Evolutionary conservation across 2,329 filamentous ascomycete genomes (phyloP).

Genomic region (Alternaria conjuncta): DNA sequence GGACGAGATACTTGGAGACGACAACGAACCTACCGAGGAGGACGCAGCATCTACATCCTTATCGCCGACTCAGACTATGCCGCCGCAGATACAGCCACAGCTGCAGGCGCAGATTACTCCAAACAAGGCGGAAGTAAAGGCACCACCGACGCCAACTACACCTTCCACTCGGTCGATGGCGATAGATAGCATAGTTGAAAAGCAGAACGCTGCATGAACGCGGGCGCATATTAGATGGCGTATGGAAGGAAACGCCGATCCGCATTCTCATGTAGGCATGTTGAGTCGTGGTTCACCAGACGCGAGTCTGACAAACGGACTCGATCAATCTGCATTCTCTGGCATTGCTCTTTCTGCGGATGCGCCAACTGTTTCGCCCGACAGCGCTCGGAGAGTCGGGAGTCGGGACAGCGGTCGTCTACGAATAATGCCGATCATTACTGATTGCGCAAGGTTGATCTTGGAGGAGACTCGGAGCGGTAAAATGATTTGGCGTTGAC

Average conservation of each 20-base stretch:
- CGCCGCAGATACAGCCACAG: conserved; percentile 2
- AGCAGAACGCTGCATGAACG: conserved; percentile 43
- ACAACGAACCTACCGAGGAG: conserved; percentile 29
- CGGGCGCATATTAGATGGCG: background rate
- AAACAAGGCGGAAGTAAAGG: conserved; percentile 37
- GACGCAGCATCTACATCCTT: conserved; percentile 28
- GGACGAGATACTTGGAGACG: conserved; percentile 52
- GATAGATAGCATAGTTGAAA: conserved; percentile 49
- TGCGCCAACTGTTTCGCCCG: conserved; percentile 3
- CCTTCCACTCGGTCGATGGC: conserved; percentile 48
- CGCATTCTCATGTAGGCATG: background rate
- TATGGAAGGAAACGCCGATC: background rate
- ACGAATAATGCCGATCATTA: background rate
- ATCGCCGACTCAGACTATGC: conserved; percentile 23
- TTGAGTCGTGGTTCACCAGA: background rate
- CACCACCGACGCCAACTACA: conserved; percentile 46
- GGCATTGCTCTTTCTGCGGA: conserved; percentile 1
- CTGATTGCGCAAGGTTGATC: conserved; percentile 1
- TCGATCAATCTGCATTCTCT: conserved; percentile 5
- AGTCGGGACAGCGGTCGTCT: background rate
- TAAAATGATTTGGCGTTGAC: conserved; percentile 22
- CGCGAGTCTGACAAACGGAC: conserved; percentile 2
- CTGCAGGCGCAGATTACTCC: conserved; percentile 20
- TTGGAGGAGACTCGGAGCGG: background rate
- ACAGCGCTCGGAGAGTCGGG: background rate